Evolutionary conservation across 805 yeast species (phyloP), one percentile per base, ranked within the genome.

Genomic region (Candida verbasci): DNA sequence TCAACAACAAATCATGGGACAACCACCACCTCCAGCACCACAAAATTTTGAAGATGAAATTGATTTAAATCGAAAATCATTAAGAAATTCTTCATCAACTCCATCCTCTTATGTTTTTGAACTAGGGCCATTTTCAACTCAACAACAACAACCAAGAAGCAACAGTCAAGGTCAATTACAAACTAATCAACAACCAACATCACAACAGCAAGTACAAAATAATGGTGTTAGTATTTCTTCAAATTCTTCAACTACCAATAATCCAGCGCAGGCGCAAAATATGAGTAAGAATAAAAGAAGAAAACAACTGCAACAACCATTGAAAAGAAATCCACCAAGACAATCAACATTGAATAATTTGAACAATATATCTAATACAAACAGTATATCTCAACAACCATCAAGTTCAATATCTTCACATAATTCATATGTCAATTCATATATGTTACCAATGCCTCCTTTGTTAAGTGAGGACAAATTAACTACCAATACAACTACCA

Each of bases 341-440:
- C 18, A n/a, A 29, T 6, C 30, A 10, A 29, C 38, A 29, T 6
- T 20, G 22, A 3, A 34, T 22, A 32, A 30, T 42, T 28, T 20
- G 35, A 31, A 12, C 49, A 15, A 41, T 41, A 28, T 43, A 50
- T 4, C 23, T 20, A 20, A 20, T 20, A 20, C 46, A 9, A 37
- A 48, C 21, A 48, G 53, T 16, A 28, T 16, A 17, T 35, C 46
- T 24, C 30, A 38, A 29, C 39, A 51, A 16, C 37, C 45, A 23
- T 46, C 54, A 15, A 17, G 53, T 9, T n/a, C n/a, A n/a, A 39
- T 47, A 17, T 47, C 52, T 21, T 12, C 41, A n/a, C 14, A 39
- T 24, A 31, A 25, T 36, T 17, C 40, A 9, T 14, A 35, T 27
- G 31, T 23, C 16, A 35, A 36, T 24, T 29, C 39, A 11, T 41